These are phyloP conservation scores for Jamesozyma rosinii DNA, from an alignment of 805 yeast species.

Conservation along the genomic window DNA sequence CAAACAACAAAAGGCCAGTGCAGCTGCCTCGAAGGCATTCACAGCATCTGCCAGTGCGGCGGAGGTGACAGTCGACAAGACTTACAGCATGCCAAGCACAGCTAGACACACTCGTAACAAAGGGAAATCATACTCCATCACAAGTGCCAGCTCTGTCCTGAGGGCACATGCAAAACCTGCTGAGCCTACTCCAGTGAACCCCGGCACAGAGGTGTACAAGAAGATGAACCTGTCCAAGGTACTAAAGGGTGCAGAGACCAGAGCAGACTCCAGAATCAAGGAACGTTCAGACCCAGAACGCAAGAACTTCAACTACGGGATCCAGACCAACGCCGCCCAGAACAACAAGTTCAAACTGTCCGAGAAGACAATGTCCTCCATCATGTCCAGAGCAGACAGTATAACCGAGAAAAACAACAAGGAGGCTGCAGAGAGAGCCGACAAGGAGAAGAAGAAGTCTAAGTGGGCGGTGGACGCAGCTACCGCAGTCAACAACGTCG, in stretches of 20 bases:
- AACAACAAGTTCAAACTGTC: conserved; percentile 14
- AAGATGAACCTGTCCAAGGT: conserved; percentile 19
- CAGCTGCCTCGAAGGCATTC: conserved; percentile 29
- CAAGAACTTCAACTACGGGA: conserved; percentile 14
- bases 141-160: conserved; percentile 11
- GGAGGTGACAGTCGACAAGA: not conserved
- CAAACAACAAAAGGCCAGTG: conserved; percentile 1
- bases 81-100: too few relatives aligned
- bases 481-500: conserved; percentile 32
- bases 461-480: conserved; percentile 37
- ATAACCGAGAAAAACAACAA: conserved; percentile 60
- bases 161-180: not conserved
- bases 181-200: not conserved
- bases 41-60: conserved; percentile 9
- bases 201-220: conserved; percentile 1
- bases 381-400: conserved; percentile 7
- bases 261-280: conserved; percentile 23
- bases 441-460: conserved; percentile 4
- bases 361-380: conserved; percentile 15
- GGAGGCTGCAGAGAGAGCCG: conserved; percentile 53
- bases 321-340: conserved; percentile 16
- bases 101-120: too few relatives aligned
- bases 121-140: conserved; percentile 12
- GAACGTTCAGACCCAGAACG: conserved; percentile 16
- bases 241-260: conserved; percentile 24